Evolutionary conservation across 306 rosid genomes (phyloP), one percentile per base, ranked within the genome.

Genomic region (Casuarina glauca): DNA sequence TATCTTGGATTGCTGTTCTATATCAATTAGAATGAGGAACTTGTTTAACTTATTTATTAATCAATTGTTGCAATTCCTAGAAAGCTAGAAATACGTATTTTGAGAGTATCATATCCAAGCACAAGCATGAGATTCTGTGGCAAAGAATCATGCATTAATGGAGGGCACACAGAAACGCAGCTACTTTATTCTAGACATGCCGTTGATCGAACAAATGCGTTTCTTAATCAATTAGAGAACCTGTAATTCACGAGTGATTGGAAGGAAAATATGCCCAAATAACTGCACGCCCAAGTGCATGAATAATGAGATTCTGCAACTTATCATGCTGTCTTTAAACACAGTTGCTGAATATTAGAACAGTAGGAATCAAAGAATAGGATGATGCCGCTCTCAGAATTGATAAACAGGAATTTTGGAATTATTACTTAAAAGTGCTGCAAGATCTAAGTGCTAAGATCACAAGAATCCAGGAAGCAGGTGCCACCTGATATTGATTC

Each of bases 111-210:
- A 57, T 57, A 57, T 57, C 63, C 26, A 11, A 61, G 67, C 41
- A 10, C 67, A 61, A 61, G 67, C 67, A 61, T 35, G 67, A 61
- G 67, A 61, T 61, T 61, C 43, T 61, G 67, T 61, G 67, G 12
- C 67, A 32, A 26, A 32, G 67, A 61, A 58, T 58, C 39, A 58
- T 26, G 67, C 17, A 35, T 35, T 32, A 57, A 6, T 57, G 35
- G 63, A 57, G 26, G 9, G 35, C 63, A 20, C 5, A 57, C 32
- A n/a, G 35, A 57, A n/a, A 19, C 19, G 38, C 3, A 9, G 16
- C 60, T 10, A 61, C 67, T 61, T 61, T 61, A 61, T 61, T 60
- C 42, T 61, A 61, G 43, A 61, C 67, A 35, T 61, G 67, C 16
- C 67, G 4, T 61, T 35, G 41, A 15, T 32, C 42, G 20, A 57